Evolutionary conservation across 2,329 filamentous ascomycete genomes (phyloP).

Genomic region (Esteya vermicola): DNA sequence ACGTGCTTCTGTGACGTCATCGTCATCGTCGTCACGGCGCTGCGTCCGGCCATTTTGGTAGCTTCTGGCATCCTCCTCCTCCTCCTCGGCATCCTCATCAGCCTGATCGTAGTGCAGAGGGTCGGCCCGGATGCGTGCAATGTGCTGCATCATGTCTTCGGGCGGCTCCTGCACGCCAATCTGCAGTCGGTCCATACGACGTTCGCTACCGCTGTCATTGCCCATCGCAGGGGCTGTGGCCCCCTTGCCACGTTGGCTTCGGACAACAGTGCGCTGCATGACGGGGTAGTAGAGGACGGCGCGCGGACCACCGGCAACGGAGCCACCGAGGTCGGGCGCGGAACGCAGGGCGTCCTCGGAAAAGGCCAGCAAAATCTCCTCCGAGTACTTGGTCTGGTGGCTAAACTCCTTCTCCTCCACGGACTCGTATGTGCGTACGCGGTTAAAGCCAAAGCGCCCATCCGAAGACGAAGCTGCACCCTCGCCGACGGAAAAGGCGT

Average conservation of each 20-base stretch:
- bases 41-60: slow-evolving; percentile 7
- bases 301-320: slow-evolving; percentile 33
- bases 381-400: slow-evolving; percentile 45
- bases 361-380: slow-evolving; percentile 47
- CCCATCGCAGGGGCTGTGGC: slow-evolving; percentile 18
- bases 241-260: slow-evolving; percentile 50
- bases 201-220: slow-evolving; percentile 20
- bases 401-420: slow-evolving; percentile 41
- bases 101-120: slow-evolving; percentile 34
- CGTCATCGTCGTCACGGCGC: slow-evolving; percentile 14
- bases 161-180: slow-evolving; percentile 40
- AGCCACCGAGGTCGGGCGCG: slow-evolving; percentile 14
- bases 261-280: slow-evolving; percentile 47
- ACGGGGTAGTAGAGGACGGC: slow-evolving; percentile 56
- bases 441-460: slow-evolving; percentile 45
- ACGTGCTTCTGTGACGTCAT: too few relatives aligned
- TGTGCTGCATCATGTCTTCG: slow-evolving; percentile 35
- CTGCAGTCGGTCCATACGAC: slow-evolving; percentile 41
- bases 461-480: too few relatives aligned
- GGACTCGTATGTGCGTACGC: slow-evolving; percentile 51
- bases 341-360: slow-evolving; percentile 29
- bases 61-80: neutral
- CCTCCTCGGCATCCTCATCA: slow-evolving; percentile 15
- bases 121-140: slow-evolving; percentile 36
- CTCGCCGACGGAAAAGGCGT: slow-evolving; percentile 41